phyloP scores from a whole-genome alignment of 768 basidiomycete genomes.

The Amanita jacksonii region DNA sequence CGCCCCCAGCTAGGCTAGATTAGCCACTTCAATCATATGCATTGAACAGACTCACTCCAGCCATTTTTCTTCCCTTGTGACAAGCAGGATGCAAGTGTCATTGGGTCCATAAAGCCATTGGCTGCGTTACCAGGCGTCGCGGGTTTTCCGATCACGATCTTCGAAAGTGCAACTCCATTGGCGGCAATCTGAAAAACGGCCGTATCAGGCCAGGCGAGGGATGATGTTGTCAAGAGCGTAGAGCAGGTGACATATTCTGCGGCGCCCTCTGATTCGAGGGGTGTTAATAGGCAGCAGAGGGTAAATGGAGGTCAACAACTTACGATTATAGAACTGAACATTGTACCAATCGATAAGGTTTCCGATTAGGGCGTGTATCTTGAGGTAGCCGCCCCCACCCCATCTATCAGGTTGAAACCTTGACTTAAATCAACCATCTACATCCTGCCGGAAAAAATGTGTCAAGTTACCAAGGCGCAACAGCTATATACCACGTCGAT shows the following conservation, averaged over 20 bases:
- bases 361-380: slow-evolving; percentile 43
- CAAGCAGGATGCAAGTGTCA: slow-evolving; percentile 43
- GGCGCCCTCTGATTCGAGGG: slow-evolving; percentile 30
- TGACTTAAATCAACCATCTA: background rate
- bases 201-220: slow-evolving; percentile 41
- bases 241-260: slow-evolving; percentile 44
- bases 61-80: slow-evolving; percentile 21
- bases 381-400: slow-evolving; percentile 46
- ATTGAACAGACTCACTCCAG: background rate
- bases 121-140: slow-evolving; percentile 30
- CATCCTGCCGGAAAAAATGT: background rate
- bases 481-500: background rate
- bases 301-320: background rate
- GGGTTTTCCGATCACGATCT: slow-evolving; percentile 62
- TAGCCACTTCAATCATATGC: background rate
- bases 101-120: slow-evolving; percentile 42
- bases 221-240: slow-evolving; percentile 42
- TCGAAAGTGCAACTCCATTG: slow-evolving; percentile 38
- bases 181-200: slow-evolving; percentile 41
- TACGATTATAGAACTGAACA: slow-evolving; percentile 31
- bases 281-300: background rate
- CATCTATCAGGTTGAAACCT: slow-evolving; percentile 35
- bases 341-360: slow-evolving; percentile 59
- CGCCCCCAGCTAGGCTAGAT: background rate
- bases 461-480: slow-evolving; percentile 3